These are phyloP conservation scores for Leishmania tropica DNA, from an alignment of 208 protist genomes.

Conservation along the genomic window DNA sequence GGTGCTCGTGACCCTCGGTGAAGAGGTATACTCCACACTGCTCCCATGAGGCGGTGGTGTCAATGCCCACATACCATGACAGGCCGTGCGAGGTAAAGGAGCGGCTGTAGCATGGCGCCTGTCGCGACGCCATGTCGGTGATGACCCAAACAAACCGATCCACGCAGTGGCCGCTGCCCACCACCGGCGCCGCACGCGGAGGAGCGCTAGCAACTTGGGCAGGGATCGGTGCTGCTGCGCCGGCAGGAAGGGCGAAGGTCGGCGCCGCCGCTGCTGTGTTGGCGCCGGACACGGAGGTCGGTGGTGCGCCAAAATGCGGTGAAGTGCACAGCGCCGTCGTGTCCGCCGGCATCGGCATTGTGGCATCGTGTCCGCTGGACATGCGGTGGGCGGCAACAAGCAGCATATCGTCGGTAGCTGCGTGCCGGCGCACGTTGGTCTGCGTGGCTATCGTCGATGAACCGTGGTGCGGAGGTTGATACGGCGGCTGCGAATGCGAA, in stretches of 20 bases:
- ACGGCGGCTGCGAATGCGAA: background rate
- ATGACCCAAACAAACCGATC: slow-evolving; percentile 17
- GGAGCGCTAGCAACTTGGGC: background rate
- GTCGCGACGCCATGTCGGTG: background rate
- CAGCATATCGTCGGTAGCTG: background rate
- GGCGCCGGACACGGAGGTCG: background rate
- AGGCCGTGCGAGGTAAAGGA: slow-evolving; percentile 17
- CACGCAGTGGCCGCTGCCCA: background rate
- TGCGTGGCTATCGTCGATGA: background rate
- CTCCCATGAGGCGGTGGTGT: slow-evolving; percentile 19
- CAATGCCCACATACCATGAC: slow-evolving; percentile 47
- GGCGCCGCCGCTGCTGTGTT: background rate
- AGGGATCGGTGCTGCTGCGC: background rate
- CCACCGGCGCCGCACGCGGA: background rate
- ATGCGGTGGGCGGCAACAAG: background rate
- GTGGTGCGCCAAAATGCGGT: background rate
- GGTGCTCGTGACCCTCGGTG: slow-evolving; percentile 38
- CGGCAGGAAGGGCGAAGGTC: background rate
- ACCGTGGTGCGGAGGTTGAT: background rate
- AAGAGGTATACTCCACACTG: slow-evolving; percentile 51
- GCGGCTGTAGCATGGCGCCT: slow-evolving; percentile 27
- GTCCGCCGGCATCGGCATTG: background rate
- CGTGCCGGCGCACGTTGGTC: background rate
- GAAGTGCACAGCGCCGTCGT: background rate
- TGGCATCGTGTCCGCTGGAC: background rate